Base-by-base conservation (phyloP, 2,329 filamentous ascomycete species). In the Sordariomycetes sp. region DNA sequence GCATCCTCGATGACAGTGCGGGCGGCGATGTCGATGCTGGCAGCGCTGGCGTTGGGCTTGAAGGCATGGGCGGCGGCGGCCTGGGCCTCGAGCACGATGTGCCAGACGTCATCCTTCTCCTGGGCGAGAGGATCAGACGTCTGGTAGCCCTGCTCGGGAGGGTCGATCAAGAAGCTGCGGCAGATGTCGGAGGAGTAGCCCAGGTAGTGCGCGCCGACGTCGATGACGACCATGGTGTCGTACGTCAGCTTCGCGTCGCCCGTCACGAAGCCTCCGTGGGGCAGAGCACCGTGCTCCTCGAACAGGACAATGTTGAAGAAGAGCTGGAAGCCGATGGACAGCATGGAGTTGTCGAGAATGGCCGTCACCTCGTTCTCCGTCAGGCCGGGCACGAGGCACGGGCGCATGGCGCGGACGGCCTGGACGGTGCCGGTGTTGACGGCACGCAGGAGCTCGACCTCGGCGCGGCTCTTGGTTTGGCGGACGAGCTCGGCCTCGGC, bases 241-340 rank as follows among this genome's bases (percentile, higher is more conserved):
- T 63, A 44, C 9, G 66, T 64, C 8, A 78, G 53, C 30, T 63
- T 59, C 45, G 72, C 72, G 12, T 53, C 54, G 3, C 69, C 69
- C 6, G 69, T 64, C 9, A 62, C 62, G 39, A 69, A 67, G 2
- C 70, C 70, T 0, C 70, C 70, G 39, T 75, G 70, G 0, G 70
- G 68, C 5, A 72, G 53, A 0, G 69, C 66, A 1, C 67, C 68
- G 32, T 70, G 60, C 41, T 69, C 65, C 30, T 71, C 74, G 36
- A 80, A 80, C 4, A 79, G 61, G 0, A 80, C 75, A 39, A 79
- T 74, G 46, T 79, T 66, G 49, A 80, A 79, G 51, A 79, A 79
- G 0, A 70, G 64, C 12, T 66, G 55, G 43, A 80, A 61, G 0
- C 72, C 70, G 4, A 68, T 58, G 2, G 69, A 68, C 10, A 64